Conservation (phyloP, 495 filamentous ascomycete species). For the Chaetomium fimeti region DNA sequence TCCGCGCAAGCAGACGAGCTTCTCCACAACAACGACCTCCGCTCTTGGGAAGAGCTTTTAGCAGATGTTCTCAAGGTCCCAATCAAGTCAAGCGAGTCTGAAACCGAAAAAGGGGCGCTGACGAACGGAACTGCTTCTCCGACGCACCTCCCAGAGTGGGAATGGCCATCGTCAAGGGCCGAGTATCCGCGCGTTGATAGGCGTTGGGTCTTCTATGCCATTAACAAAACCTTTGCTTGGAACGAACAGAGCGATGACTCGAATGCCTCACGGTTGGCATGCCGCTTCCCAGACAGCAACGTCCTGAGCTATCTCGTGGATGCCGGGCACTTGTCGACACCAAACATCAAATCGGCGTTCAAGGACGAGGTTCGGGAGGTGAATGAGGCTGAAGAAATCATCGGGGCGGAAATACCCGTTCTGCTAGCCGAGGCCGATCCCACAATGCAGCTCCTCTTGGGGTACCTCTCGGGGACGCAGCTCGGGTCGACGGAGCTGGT, state of each 20-base stretch:
- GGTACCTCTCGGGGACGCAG: conserved; percentile 53
- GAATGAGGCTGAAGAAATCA: conserved; percentile 40
- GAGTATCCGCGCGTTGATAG: conserved; percentile 49
- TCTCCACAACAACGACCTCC: conserved; percentile 44
- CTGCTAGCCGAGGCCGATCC: conserved; percentile 60
- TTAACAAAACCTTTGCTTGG: conserved; percentile 51
- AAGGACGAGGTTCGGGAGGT: conserved; percentile 47
- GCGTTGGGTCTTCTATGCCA: conserved; percentile 53
- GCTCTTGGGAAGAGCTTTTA: conserved; percentile 55
- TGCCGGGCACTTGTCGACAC: conserved; percentile 59
- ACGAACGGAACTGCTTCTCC: conserved; percentile 12
- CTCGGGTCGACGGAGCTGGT: conserved; percentile 50
- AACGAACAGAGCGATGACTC: conserved; percentile 33
- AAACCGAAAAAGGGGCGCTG: conserved; percentile 18
- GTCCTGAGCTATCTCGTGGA: conserved; percentile 61
- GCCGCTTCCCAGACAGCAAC: conserved; percentile 53
- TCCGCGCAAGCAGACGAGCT: conserved; percentile 48
- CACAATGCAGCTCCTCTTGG: conserved; percentile 57
- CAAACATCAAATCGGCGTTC: conserved; percentile 62
- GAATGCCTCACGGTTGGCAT: conserved; percentile 42
- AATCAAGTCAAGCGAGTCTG: conserved; percentile 27
- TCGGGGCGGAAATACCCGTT: conserved; percentile 58
- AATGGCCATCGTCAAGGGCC: conserved; percentile 40
- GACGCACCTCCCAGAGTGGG: conserved; percentile 34
- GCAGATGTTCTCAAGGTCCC: conserved; percentile 44